Conservation (phyloP, 2,329 filamentous ascomycete genomes). For the Botryotinia globosa region DNA sequence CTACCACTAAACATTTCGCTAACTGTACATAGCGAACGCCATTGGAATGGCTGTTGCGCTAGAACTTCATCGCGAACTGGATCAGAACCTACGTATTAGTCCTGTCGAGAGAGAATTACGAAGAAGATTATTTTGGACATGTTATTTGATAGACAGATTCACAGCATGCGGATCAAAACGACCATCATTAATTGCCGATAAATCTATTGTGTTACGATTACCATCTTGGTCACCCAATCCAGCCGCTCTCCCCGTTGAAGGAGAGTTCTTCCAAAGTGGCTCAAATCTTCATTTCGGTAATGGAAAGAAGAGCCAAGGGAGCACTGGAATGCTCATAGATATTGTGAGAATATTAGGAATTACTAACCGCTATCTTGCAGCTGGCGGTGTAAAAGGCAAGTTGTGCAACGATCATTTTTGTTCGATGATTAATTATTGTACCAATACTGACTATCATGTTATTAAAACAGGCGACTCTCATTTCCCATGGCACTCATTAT, state of each 20-base stretch:
- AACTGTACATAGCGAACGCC: slow-evolving; percentile 58
- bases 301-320: slow-evolving; percentile 70
- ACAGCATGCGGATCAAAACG: slow-evolving; percentile 76
- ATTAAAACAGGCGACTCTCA: slow-evolving; percentile 65
- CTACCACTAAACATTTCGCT: slow-evolving; percentile 33
- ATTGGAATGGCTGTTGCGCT: slow-evolving; percentile 82
- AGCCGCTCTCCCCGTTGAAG: slow-evolving; percentile 62
- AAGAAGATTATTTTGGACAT: slow-evolving; percentile 83
- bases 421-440: not conserved
- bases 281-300: slow-evolving; percentile 70
- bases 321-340: slow-evolving; percentile 78
- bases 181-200: slow-evolving; percentile 75
- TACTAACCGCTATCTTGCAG: slow-evolving; percentile 79
- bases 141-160: slow-evolving; percentile 84
- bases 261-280: slow-evolving; percentile 75
- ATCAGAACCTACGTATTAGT: slow-evolving; percentile 58
- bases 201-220: slow-evolving; percentile 70
- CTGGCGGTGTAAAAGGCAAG: slow-evolving; percentile 69
- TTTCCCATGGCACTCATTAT: slow-evolving; percentile 86
- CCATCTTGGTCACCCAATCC: slow-evolving; percentile 69
- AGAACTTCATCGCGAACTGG: slow-evolving; percentile 74
- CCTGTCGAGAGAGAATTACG: slow-evolving; percentile 72
- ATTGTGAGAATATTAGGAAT: slow-evolving; percentile 79
- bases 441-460: slow-evolving; percentile 15
- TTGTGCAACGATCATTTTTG: slow-evolving; percentile 2